These are phyloP conservation scores for Neotropicomus parvogracilis DNA, from an alignment of 1,284 basidiomycete species.

Conservation along the genomic window DNA sequence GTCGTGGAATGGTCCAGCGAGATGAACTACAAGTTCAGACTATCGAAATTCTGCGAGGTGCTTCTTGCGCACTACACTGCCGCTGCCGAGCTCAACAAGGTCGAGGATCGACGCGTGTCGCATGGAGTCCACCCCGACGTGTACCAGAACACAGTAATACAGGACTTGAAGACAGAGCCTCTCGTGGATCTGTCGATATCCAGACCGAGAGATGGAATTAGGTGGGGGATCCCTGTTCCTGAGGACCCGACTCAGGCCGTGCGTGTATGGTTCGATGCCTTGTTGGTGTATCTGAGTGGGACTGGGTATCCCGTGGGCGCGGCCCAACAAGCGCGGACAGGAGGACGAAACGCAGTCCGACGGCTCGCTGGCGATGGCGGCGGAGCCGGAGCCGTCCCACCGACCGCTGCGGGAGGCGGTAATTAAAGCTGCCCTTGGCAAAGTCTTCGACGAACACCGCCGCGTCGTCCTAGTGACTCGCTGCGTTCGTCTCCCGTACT, in stretches of 20 bases:
- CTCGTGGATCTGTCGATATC: constrained; percentile 75
- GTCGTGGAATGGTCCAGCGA: constrained; percentile 79
- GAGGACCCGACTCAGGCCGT: constrained; percentile 79
- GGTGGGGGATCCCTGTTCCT: constrained; percentile 89
- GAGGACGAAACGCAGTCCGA: too few species aligned
- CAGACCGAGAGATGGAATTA: constrained; percentile 68
- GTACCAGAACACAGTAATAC: constrained; percentile 44
- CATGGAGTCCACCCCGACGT: constrained; percentile 25
- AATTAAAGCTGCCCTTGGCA: too few species aligned
- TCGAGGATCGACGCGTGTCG: constrained; percentile 16
- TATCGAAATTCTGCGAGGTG: constrained; percentile 62
- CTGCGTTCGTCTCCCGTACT: too few species aligned
- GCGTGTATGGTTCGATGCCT: constrained; percentile 94
- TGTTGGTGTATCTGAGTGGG: constrained; percentile 84
- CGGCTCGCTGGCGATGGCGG: too few species aligned
- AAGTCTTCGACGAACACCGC: too few species aligned
- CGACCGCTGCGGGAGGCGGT: too few species aligned
- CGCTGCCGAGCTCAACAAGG: constrained; percentile 33
- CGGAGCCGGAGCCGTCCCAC: too few species aligned
- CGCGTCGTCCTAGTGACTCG: too few species aligned
- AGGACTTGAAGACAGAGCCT: constrained; percentile 38
- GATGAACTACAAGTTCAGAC: constrained; percentile 87
- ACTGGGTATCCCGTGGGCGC: too few species aligned
- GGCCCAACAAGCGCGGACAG: too few species aligned
- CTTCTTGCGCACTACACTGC: constrained; percentile 61